Evolutionary conservation across 768 basidiomycete genomes (phyloP), one percentile per base, ranked within the genome.

Genomic region (Fistulinella prunicolor): DNA sequence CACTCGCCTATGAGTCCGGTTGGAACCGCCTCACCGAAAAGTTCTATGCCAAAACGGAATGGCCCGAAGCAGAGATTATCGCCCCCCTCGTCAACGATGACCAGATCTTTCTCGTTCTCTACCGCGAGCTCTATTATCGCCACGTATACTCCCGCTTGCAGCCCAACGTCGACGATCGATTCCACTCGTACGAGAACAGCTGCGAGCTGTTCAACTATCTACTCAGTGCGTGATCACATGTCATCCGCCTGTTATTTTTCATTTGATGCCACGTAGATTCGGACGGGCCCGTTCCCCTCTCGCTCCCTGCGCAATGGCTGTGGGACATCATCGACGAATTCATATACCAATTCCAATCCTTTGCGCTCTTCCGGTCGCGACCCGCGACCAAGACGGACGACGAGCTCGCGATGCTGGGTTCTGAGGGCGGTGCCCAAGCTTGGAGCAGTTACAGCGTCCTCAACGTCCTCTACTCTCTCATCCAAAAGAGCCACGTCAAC

Each of bases 371-470:
- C 86, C 76, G 93, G 44, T 85, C 86, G 16, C 92, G 89, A 60
- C 77, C 84, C 24, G 87, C 89, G 52, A 75, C 77, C 42, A 97
- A 96, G 72, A 81, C 85, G 0, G 93, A 92, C 34, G 95, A 98
- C 58, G 94, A 98, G 65, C 76, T 94, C 32, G 62, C 77, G 41
- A 78, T 93, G 76, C 78, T 98, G 20, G 83, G 79, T 4, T 90
- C 93, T 32, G 85, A 83, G 34, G 81, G 81, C 66, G 69, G 89
- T 54, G 80, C 75, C 12, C 56, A 94, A 81, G 86, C 94, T 48
- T 99, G 96, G 96, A 93, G 88, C 59, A 95, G 93, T 42, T 99
- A 99, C 74, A 94, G 89, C 54, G 95, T 98, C 22, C 79, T 99
- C 59, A 98, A 99, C 71, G 95, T 99, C 32, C 78, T 99, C 22